Evolutionary conservation across 441 rosid species (phyloP).

Genomic region (Bruguiera hainesii): DNA sequence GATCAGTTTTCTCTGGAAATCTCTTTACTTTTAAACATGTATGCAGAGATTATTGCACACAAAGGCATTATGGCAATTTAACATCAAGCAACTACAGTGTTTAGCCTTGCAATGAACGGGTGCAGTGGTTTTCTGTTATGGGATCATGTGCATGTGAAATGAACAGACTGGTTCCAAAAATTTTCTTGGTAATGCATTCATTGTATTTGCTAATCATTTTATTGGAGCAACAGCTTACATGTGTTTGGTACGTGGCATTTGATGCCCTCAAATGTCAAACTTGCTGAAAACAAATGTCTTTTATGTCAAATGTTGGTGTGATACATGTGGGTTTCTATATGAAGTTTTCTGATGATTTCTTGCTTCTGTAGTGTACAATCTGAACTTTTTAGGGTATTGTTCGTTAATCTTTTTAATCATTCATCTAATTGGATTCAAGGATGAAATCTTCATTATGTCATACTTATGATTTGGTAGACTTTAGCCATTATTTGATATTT

Average conservation of each 20-base stretch:
- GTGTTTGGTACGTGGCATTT: background rate
- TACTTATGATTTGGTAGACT: background rate
- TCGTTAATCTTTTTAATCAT: background rate
- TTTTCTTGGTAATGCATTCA: no score
- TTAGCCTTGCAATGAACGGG: no score
- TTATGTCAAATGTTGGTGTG: background rate
- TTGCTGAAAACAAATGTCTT: background rate
- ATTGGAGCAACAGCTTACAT: background rate
- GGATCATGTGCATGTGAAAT: no score
- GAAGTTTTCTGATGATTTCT: background rate
- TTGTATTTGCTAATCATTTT: no score
- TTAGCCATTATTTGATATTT: conserved; percentile 7
- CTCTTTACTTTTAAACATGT: no score
- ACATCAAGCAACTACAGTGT: no score
- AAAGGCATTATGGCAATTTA: no score
- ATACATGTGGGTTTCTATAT: background rate
- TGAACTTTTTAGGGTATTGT: background rate
- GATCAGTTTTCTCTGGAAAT: no score
- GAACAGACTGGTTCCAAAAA: no score
- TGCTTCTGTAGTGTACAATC: background rate
- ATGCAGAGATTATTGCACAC: no score
- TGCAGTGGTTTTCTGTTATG: no score
- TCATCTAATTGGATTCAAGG: background rate
- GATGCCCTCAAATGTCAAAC: background rate
- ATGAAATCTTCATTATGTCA: background rate